Conservation (phyloP, 441 rosid species). For the Isatis lusitanica region DNA sequence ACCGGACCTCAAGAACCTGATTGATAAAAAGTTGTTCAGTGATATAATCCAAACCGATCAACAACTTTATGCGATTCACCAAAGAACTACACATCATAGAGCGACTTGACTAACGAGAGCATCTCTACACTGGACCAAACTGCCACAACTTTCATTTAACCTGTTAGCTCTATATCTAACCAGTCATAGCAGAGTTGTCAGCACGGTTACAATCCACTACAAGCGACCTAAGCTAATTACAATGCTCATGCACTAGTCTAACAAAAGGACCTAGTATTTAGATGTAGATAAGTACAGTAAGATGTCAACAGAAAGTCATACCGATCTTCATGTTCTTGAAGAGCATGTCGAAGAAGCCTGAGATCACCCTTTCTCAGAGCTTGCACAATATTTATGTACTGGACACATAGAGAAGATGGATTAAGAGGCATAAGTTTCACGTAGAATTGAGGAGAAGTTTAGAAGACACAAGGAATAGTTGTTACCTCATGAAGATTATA, state of each 20-base stretch:
- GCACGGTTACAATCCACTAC: conserved; percentile 5
- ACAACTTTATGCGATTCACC: neutral
- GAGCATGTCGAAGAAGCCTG: conserved; percentile 80
- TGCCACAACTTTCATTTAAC: neutral
- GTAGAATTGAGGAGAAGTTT: neutral
- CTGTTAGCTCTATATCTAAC: conserved; percentile 1
- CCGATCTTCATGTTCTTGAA: conserved; percentile 86
- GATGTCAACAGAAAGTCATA: conserved; percentile 34
- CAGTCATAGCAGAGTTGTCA: neutral
- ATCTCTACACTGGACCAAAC: neutral
- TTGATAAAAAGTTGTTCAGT: neutral
- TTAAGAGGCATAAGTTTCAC: neutral
- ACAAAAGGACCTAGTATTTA: neutral
- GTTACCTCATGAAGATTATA: conserved; percentile 65
- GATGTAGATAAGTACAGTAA: conserved; percentile 4
- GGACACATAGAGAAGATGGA: conserved; percentile 35
- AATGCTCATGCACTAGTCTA: conserved; percentile 8
- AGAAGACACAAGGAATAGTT: neutral
- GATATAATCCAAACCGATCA: neutral
- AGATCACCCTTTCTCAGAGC: conserved; percentile 85
- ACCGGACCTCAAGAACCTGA: conserved; percentile 86
- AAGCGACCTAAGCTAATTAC: conserved; percentile 13
- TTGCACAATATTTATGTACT: conserved; percentile 71
- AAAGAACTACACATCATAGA: neutral
- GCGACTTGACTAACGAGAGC: neutral